phyloP scores from a whole-genome alignment of 1,284 basidiomycete genomes.

The Puccinia novopanici region DNA sequence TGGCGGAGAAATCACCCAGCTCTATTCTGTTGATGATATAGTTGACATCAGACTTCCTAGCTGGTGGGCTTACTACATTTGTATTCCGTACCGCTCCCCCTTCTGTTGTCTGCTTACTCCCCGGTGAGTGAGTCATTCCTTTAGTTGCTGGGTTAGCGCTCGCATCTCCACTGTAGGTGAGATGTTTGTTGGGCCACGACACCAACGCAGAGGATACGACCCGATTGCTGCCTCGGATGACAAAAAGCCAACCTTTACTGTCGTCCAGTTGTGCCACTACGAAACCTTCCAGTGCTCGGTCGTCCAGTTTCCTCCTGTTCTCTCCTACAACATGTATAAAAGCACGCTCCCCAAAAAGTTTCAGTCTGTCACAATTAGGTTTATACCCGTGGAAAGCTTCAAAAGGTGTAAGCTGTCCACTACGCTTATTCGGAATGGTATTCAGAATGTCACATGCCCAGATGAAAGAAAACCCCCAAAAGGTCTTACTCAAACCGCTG shows the following conservation, averaged over 20 bases:
- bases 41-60: too few species aligned
- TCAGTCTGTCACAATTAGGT: neutral
- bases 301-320: neutral
- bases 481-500: neutral
- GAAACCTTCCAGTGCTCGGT: neutral
- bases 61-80: too few species aligned
- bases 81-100: too few species aligned
- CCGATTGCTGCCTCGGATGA: neutral
- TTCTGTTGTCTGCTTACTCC: too few species aligned
- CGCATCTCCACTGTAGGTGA: neutral
- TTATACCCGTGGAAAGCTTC: neutral
- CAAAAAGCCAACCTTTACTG: slow-evolving; percentile 5
- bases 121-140: too few species aligned
- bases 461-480: too few species aligned
- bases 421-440: neutral
- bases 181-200: too few species aligned
- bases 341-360: neutral
- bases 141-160: too few species aligned
- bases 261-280: neutral
- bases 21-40: too few species aligned
- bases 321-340: neutral
- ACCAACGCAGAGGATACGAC: neutral
- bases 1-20: too few species aligned
- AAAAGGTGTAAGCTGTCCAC: neutral
- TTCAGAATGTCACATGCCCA: neutral